phyloP scores from a whole-genome alignment of 768 basidiomycete species.

The Pleurotus giganteus region DNA sequence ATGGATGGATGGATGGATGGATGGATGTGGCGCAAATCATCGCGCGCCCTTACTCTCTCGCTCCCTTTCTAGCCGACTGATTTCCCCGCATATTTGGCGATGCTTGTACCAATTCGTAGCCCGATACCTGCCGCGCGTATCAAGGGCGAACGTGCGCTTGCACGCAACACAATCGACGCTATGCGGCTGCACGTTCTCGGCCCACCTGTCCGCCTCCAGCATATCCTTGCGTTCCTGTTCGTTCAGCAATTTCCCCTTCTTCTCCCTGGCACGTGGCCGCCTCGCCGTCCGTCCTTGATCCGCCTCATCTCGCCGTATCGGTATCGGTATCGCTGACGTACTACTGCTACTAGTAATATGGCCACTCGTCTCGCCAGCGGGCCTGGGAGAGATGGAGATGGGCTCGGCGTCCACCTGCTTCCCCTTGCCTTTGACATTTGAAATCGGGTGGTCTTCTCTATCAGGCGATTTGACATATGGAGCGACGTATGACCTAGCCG shows the following conservation, averaged over 20 bases:
- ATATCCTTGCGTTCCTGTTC: conserved; percentile 10
- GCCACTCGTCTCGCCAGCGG: conserved; percentile 1
- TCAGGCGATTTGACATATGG: not conserved
- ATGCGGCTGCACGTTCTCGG: conserved; percentile 16
- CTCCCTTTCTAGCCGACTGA: conserved; percentile 7
- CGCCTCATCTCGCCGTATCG: not conserved
- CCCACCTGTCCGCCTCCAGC: conserved; percentile 20
- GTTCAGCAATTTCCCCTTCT: conserved; percentile 14
- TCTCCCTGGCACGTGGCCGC: conserved; percentile 1
- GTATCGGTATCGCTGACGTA: not conserved
- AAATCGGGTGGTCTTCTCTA: not conserved
- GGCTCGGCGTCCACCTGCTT: not conserved
- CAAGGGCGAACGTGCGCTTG: conserved; percentile 15
- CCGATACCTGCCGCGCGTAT: conserved; percentile 20
- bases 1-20: not conserved
- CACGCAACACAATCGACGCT: conserved; percentile 20
- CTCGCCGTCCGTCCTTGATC: not conserved
- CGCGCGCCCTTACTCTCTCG: not conserved
- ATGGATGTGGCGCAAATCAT: not conserved
- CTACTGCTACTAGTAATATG: too few species aligned
- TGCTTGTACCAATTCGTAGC: conserved; percentile 22
- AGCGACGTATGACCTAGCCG: not conserved
- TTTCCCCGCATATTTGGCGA: conserved; percentile 16
- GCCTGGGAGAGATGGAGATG: too few species aligned
- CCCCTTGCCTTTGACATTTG: conserved; percentile 2